These are phyloP conservation scores for Globisporangium cylindrosporum DNA, from an alignment of 352 stramenopile genomes.

Conservation along the genomic window DNA sequence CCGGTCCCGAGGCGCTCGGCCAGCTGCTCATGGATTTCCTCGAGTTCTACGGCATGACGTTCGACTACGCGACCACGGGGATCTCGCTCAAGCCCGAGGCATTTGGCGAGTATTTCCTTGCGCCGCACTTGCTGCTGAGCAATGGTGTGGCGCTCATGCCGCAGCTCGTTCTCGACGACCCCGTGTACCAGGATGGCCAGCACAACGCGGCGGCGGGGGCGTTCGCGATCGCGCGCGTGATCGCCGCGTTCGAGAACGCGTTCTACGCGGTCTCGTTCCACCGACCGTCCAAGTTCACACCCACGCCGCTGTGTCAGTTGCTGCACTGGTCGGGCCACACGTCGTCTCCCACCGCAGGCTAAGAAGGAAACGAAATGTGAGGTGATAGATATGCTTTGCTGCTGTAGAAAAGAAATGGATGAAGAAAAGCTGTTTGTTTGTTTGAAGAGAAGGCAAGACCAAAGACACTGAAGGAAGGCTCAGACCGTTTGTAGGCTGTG, in stretches of 20 bases:
- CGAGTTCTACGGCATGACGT: slow-evolving; percentile 87
- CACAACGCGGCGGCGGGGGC: slow-evolving; percentile 76
- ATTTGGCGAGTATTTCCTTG: slow-evolving; percentile 77
- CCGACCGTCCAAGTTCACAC: slow-evolving; percentile 67
- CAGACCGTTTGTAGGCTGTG: not conserved
- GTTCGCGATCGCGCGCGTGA: slow-evolving; percentile 76
- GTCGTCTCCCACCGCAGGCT: slow-evolving; percentile 11
- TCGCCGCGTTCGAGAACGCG: slow-evolving; percentile 77
- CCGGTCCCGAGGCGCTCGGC: slow-evolving; percentile 38
- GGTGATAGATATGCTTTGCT: not conserved
- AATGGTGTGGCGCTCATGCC: slow-evolving; percentile 53
- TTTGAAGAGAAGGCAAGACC: not conserved
- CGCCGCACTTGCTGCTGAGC: slow-evolving; percentile 34
- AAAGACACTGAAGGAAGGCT: not conserved
- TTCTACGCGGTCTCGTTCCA: slow-evolving; percentile 81
- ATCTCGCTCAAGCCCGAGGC: slow-evolving; percentile 78
- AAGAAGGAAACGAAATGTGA: not conserved
- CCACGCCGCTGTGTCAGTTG: slow-evolving; percentile 74
- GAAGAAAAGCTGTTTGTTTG: not conserved
- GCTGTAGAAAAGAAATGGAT: slow-evolving; percentile 4
- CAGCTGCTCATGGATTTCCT: slow-evolving; percentile 85
- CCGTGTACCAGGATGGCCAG: slow-evolving; percentile 69
- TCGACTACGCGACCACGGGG: slow-evolving; percentile 73
- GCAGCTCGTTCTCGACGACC: slow-evolving; percentile 83
- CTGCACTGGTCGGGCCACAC: slow-evolving; percentile 73